A percentile compares a stretch with the other conserved stretches of the same genome.
Evolutionary conservation across 257 asterid genomes (phyloP).

Genomic region (Handroanthus guayacan): DNA sequence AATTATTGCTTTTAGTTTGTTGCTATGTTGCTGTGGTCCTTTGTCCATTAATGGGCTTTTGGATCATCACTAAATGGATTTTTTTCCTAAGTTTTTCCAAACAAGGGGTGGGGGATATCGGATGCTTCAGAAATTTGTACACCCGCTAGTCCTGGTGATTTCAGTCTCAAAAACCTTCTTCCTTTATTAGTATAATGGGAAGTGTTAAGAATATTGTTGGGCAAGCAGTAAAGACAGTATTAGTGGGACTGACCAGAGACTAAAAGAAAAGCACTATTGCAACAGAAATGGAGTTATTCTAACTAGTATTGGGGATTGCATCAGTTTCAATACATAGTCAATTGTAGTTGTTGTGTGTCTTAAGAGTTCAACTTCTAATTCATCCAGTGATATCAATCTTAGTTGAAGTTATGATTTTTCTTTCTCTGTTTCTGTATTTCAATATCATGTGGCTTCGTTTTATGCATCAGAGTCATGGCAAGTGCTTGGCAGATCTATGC

Average conservation of each 20-base stretch:
- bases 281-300: background rate
- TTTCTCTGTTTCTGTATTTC: background rate
- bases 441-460: constrained; percentile 24
- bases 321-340: background rate
- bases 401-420: constrained; percentile 13
- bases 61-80: background rate
- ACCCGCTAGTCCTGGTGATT: background rate
- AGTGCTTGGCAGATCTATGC: constrained; percentile 93
- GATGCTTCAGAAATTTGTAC: background rate
- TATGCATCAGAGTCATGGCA: constrained; percentile 68
- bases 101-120: background rate
- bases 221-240: background rate
- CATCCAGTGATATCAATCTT: background rate
- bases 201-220: background rate
- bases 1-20: constrained; percentile 15
- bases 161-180: background rate
- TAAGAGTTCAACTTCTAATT: background rate
- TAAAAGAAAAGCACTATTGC: background rate
- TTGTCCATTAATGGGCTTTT: background rate
- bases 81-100: background rate
- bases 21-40: background rate
- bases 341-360: background rate
- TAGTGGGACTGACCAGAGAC: background rate
- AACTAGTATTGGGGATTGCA: background rate
- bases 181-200: background rate